Percentiles rank a stretch among this genome's conserved stretches.
phyloP scores from a whole-genome alignment of 2,329 filamentous ascomycete species.

The Ambrosiella beaveri region DNA sequence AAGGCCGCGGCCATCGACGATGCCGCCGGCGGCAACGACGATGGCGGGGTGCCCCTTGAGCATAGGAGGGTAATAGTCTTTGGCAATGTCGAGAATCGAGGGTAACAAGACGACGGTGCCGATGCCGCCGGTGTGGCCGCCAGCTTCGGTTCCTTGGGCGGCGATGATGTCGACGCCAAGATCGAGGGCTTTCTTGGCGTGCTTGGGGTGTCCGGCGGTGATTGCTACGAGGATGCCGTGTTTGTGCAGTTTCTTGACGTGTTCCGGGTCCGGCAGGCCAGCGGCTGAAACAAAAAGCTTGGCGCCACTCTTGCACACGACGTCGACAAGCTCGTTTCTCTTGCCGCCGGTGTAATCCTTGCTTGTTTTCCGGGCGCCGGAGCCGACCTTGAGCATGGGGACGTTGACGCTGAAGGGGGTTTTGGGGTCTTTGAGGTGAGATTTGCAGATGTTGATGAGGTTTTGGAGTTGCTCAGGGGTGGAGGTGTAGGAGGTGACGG shows the following conservation, averaged over 20 bases:
- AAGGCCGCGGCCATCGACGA: constrained; percentile 65
- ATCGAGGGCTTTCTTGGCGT: constrained; percentile 75
- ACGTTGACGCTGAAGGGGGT: constrained; percentile 86
- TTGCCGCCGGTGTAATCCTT: constrained; percentile 89
- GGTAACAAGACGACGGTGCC: constrained; percentile 77
- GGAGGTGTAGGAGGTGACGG: constrained; percentile 55
- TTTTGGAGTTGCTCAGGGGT: constrained; percentile 56
- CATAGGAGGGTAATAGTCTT: constrained; percentile 48
- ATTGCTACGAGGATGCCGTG: constrained; percentile 84
- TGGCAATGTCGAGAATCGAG: constrained; percentile 68
- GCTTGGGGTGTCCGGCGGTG: constrained; percentile 87
- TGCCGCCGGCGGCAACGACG: constrained; percentile 78
- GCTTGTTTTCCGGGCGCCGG: constrained; percentile 71
- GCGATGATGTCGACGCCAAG: constrained; percentile 82
- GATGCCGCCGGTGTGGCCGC: constrained; percentile 81
- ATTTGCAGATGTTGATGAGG: constrained; percentile 77
- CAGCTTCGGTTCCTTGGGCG: constrained; percentile 83
- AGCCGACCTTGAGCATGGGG: constrained; percentile 77
- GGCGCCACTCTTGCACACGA: constrained; percentile 71
- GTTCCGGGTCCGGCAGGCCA: constrained; percentile 58
- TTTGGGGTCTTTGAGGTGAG: constrained; percentile 43
- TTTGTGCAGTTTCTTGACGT: constrained; percentile 61
- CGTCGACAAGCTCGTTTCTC: constrained; percentile 72
- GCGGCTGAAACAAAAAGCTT: constrained; percentile 76
- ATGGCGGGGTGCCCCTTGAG: constrained; percentile 54